These are phyloP conservation scores for Pelargonium exstipulatum DNA, from an alignment of 441 rosid genomes.

Conservation along the genomic window DNA sequence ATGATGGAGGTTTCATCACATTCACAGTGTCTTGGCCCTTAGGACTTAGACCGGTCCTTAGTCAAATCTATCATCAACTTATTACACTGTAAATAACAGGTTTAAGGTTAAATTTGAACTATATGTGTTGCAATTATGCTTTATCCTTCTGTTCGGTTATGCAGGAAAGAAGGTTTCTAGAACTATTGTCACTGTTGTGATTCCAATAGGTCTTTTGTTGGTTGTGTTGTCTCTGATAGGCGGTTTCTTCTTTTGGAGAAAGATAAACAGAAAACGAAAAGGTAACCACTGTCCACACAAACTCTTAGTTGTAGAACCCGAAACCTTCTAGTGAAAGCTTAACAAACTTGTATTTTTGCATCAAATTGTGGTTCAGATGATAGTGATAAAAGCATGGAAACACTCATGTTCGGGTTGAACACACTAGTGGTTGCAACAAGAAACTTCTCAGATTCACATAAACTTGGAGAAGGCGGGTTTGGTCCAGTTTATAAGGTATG, in stretches of 20 bases:
- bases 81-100: no score
- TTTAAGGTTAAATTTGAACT: background rate
- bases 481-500: slow-evolving; percentile 37
- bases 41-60: no score
- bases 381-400: slow-evolving; percentile 14
- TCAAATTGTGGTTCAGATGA: slow-evolving; percentile 16
- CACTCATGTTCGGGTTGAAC: slow-evolving; percentile 24
- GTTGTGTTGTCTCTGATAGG: slow-evolving; percentile 3
- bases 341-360: no score
- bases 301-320: background rate
- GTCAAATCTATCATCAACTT: no score
- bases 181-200: slow-evolving; percentile 10
- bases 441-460: slow-evolving; percentile 25
- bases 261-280: slow-evolving; percentile 11
- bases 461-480: slow-evolving; percentile 40
- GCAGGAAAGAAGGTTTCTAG: slow-evolving; percentile 24
- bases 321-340: no score
- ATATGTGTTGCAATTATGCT: background rate
- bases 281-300: slow-evolving; percentile 10
- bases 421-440: slow-evolving; percentile 28
- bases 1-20: no score
- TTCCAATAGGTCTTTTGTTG: slow-evolving; percentile 11
- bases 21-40: no score
- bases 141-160: background rate
- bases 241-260: slow-evolving; percentile 24